Base-by-base conservation (phyloP, 1,139 yeast species). In the Ashbya aceris region DNA sequence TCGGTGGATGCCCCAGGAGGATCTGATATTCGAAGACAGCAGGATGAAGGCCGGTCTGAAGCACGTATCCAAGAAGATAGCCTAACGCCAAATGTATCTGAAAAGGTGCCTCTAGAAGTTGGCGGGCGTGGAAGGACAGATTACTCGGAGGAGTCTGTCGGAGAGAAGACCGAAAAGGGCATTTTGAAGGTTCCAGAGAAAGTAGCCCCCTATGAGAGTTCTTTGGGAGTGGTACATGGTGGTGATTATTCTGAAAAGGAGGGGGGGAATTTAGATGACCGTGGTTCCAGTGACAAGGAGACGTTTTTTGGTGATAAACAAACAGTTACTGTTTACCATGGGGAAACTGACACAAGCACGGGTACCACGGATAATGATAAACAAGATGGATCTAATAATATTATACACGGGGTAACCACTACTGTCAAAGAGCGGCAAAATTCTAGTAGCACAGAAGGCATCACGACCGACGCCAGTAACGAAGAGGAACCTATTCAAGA, bases 311-410 rank as follows among this genome's bases (percentile, higher is more conserved):
- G 35, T 12, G 35, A 53, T 32, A 54, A 53, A 33, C 54, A 49
- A 34, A 40, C 46, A 2, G 46, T 53, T 5, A 45, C 47, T 27
- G 52, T 52, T 23, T 54, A 55, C 42, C 48, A 52, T 27, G 56
- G 50, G n/a, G 60, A 55, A 33, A 53, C 58, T 7, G 58, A 54
- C 37, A 51, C 55, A 28, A 54, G 58, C 40, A 53, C 55, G 0
- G 54, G 53, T 2, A 49, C 53, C 10, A 50, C 54, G 31, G 49
- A 49, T 13, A 53, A 55, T 20, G 49, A 50, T 36, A 34, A 20
- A 14, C 27, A 34, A 9, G 37, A 34, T 23, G 27, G 4, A 6
- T 29, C 26, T 3, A 39, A 17, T 34, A 11, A 29, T 7, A 29
- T 11, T 33, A 41, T 38, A 3, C 37, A 36, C 30, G 54, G 45